phyloP scores from a whole-genome alignment of 169 alveolate species.

The Pseudocohnilembus persalinus region DNA sequence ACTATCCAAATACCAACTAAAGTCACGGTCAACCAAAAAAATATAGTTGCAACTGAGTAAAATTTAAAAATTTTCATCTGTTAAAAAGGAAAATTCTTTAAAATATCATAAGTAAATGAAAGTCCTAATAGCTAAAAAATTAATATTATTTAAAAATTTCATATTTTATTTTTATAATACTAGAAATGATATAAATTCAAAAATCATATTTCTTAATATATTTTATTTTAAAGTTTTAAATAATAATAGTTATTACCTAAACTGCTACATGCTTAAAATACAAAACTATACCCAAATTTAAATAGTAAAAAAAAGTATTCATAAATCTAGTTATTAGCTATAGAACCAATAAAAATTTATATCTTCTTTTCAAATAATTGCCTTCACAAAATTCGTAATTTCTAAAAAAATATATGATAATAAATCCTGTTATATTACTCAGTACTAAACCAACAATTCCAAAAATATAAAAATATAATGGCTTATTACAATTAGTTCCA shows the following conservation, averaged over 20 bases:
- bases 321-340: not conserved
- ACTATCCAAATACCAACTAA: not conserved
- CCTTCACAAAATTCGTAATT: conserved; percentile 6
- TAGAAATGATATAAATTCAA: too few relatives aligned
- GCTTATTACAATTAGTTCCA: not conserved
- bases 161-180: too few relatives aligned
- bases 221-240: too few relatives aligned
- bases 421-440: not conserved
- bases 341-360: not conserved
- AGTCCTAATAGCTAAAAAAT: not conserved
- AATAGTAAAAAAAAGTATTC: not conserved
- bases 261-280: conserved; percentile 2
- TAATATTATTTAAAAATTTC: too few relatives aligned
- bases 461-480: not conserved
- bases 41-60: not conserved
- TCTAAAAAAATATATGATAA: conserved; percentile 12
- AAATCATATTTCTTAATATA: too few relatives aligned
- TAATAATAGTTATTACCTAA: not conserved
- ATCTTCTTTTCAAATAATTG: conserved; percentile 7
- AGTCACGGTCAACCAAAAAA: conserved; percentile 1
- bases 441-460: conserved; percentile 5
- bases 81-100: conserved; percentile 4
- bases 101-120: not conserved
- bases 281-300: not conserved
- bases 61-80: not conserved